Evolutionary conservation across 371 early-diverging fungal genomes (phyloP).

Genomic region (Funneliformis caledonium): DNA sequence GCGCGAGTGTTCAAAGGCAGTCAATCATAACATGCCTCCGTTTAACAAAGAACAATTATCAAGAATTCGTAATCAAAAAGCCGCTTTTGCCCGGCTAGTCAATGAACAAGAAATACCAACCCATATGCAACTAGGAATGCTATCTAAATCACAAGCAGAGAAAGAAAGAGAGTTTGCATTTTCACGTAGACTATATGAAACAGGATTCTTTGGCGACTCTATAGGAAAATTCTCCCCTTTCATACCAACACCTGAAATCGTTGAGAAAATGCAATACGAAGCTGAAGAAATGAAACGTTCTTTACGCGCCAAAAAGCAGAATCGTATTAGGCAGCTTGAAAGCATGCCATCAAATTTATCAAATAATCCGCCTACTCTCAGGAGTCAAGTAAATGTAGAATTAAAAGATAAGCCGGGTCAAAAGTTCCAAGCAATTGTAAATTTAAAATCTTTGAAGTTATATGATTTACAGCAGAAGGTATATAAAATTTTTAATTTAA

Average conservation of each 20-base stretch:
- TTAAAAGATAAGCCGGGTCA: slow-evolving; percentile 43
- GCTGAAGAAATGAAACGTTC: slow-evolving; percentile 76
- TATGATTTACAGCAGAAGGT: slow-evolving; percentile 76
- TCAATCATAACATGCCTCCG: not conserved
- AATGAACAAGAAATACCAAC: slow-evolving; percentile 22
- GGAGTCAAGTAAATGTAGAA: slow-evolving; percentile 34
- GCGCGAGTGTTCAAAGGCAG: not conserved
- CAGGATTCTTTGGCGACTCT: slow-evolving; percentile 56
- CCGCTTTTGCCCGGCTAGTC: not conserved
- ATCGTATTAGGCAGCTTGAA: slow-evolving; percentile 82
- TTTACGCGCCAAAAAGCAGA: slow-evolving; percentile 67
- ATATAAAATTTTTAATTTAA: slow-evolving; percentile 9
- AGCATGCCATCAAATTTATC: slow-evolving; percentile 58
- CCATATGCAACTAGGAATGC: slow-evolving; percentile 12
- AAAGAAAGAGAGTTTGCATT: slow-evolving; percentile 15
- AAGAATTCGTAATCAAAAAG: slow-evolving; percentile 11
- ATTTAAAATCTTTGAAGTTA: slow-evolving; percentile 79
- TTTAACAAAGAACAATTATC: slow-evolving; percentile 3
- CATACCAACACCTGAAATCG: slow-evolving; percentile 79
- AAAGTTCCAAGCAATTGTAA: slow-evolving; percentile 79
- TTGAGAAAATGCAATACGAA: slow-evolving; percentile 49
- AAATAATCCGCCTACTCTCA: slow-evolving; percentile 48
- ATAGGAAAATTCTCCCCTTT: slow-evolving; percentile 70
- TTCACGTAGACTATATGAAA: slow-evolving; percentile 53
- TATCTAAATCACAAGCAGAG: not conserved